These are phyloP conservation scores for Hemileccinum impolitum DNA, from an alignment of 768 basidiomycete genomes.

Conservation along the genomic window DNA sequence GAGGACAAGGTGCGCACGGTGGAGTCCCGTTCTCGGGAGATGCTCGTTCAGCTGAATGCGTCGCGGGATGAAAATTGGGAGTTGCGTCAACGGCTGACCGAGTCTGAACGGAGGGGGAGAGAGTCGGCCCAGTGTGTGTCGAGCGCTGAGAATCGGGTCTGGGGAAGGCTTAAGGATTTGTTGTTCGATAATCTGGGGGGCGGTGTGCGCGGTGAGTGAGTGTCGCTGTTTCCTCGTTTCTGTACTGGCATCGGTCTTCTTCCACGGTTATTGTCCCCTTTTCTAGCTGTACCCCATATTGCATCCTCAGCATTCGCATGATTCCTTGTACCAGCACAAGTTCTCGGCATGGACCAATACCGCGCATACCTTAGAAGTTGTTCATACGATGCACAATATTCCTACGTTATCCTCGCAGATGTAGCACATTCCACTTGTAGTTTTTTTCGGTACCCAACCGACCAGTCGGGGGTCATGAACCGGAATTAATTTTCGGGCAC, in stretches of 20 bases:
- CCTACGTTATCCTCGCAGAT: slow-evolving; percentile 18
- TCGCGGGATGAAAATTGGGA: slow-evolving; percentile 18
- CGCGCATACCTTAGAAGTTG: slow-evolving; percentile 20
- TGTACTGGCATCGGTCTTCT: slow-evolving; percentile 4
- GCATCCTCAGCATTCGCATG: slow-evolving; percentile 26
- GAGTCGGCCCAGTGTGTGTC: slow-evolving; percentile 15
- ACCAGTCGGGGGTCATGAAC: slow-evolving; percentile 4
- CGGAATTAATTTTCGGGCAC: slow-evolving; percentile 3
- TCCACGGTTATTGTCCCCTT: slow-evolving; percentile 1
- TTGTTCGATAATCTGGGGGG: slow-evolving; percentile 26
- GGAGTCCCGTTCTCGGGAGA: slow-evolving; percentile 22
- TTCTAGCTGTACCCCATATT: slow-evolving; percentile 13
- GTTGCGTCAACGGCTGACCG: slow-evolving; percentile 22
- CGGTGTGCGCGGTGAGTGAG: slow-evolving; percentile 20
- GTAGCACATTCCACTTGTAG: slow-evolving; percentile 20
- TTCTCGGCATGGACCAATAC: slow-evolving; percentile 23
- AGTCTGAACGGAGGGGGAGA: slow-evolving; percentile 20
- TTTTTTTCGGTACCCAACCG: slow-evolving; percentile 10
- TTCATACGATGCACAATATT: slow-evolving; percentile 17
- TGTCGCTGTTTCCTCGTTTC: background rate
- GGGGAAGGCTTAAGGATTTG: slow-evolving; percentile 29
- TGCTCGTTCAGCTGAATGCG: slow-evolving; percentile 16
- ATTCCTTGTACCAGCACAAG: slow-evolving; percentile 19
- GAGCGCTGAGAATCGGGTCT: slow-evolving; percentile 21
- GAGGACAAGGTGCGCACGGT: slow-evolving; percentile 15